A percentile compares a stretch with the other conserved stretches of the same genome.
These are phyloP conservation scores for Silene coronaria DNA, from an alignment of 179 eudicot species.

Conservation along the genomic window DNA sequence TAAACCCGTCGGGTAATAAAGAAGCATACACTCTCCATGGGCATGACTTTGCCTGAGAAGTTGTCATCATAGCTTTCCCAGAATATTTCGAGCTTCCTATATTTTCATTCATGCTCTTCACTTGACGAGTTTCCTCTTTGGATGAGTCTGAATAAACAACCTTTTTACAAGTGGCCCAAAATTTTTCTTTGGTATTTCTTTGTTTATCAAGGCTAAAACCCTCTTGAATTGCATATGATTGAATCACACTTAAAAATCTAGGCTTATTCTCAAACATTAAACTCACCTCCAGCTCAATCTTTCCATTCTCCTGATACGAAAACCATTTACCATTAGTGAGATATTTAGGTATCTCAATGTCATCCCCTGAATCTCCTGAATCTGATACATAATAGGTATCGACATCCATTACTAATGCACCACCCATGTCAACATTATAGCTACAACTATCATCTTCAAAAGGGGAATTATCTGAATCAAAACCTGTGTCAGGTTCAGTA, in stretches of 20 bases:
- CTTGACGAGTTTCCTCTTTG: neutral
- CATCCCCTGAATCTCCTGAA: neutral
- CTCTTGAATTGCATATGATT: conserved; percentile 3
- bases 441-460: neutral
- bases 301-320: neutral
- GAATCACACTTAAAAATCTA: neutral
- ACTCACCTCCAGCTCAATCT: neutral
- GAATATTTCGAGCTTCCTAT: too few species aligned
- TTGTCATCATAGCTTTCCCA: neutral
- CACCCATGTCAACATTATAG: neutral
- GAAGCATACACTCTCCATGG: neutral
- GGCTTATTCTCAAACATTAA: conserved; percentile 3
- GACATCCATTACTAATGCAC: neutral
- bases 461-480: neutral
- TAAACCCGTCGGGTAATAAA: neutral
- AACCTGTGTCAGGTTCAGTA: neutral
- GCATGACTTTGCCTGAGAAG: neutral
- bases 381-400: too few species aligned
- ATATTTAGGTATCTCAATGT: neutral
- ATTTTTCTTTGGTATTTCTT: neutral
- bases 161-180: neutral
- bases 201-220: neutral
- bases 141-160: neutral
- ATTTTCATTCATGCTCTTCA: too few species aligned
- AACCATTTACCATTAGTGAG: neutral